phyloP scores from a whole-genome alignment of 192 early-diverging fungal genomes.

The Podochytrium sp. region DNA sequence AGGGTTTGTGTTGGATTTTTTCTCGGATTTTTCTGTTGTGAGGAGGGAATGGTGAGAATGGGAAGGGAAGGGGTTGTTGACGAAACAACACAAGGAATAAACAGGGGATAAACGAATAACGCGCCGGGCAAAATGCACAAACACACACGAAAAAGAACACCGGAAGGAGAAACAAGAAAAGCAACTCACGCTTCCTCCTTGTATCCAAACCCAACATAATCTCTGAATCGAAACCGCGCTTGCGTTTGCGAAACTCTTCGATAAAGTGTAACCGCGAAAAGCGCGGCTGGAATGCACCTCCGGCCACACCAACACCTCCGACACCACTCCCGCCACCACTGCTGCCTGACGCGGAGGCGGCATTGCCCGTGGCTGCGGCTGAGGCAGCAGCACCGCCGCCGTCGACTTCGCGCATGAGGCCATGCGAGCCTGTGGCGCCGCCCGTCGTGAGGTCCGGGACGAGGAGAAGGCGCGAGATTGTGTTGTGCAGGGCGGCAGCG shows the following conservation, averaged over 20 bases:
- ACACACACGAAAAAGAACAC: not conserved
- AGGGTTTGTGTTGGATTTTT: slow-evolving; percentile 1
- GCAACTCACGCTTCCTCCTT: not conserved
- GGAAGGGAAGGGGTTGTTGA: not conserved
- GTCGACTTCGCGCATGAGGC: not conserved
- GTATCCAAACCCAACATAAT: slow-evolving; percentile 28
- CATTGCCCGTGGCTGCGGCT: not conserved
- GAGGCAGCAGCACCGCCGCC: not conserved
- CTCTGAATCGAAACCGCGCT: slow-evolving; percentile 14
- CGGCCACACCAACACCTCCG: not conserved
- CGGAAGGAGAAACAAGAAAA: not conserved
- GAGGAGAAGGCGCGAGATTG: not conserved
- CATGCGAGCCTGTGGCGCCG: not conserved
- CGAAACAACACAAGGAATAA: not conserved
- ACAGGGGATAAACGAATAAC: not conserved
- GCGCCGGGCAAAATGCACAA: not conserved
- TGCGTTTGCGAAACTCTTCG: slow-evolving; percentile 28
- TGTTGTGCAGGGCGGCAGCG: not conserved
- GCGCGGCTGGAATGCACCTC: slow-evolving; percentile 8
- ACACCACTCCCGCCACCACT: not conserved
- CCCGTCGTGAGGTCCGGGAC: not conserved
- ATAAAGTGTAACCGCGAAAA: slow-evolving; percentile 17
- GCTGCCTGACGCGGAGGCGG: not conserved
- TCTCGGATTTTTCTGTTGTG: slow-evolving; percentile 14
- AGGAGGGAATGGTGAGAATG: too few species aligned